A percentile compares a stretch with the other conserved stretches of the same genome.
Conservation (phyloP, 2,329 filamentous ascomycete species). For the Trichoderma sp. region DNA sequence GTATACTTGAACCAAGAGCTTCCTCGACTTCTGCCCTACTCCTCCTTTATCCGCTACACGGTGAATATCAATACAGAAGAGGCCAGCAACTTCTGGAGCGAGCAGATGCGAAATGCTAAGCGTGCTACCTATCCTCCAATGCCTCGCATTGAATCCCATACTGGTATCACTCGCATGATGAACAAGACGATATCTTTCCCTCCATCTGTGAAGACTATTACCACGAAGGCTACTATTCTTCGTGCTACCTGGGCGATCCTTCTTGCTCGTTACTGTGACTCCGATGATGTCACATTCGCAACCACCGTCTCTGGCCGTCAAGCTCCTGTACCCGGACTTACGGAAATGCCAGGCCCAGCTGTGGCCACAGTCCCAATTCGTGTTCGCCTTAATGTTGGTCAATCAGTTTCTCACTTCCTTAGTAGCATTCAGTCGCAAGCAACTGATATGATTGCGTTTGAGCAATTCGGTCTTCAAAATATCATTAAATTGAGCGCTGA, state of each 20-base stretch:
- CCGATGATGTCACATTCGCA: slow-evolving; percentile 25
- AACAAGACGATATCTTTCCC: slow-evolving; percentile 4
- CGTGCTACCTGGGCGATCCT: slow-evolving; percentile 25
- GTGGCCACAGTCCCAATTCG: slow-evolving; percentile 23
- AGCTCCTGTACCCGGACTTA: slow-evolving; percentile 18
- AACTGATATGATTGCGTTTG: slow-evolving; percentile 24
- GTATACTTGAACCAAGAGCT: neutral
- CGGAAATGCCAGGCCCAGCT: slow-evolving; percentile 21
- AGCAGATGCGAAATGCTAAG: slow-evolving; percentile 1
- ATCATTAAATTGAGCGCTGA: slow-evolving; percentile 6
- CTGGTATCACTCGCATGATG: neutral
- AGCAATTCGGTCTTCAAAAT: slow-evolving; percentile 25
- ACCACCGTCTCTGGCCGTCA: slow-evolving; percentile 25
- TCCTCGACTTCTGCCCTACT: slow-evolving; percentile 4
- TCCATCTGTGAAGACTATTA: neutral
- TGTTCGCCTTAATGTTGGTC: slow-evolving; percentile 13
- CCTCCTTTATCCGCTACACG: slow-evolving; percentile 20
- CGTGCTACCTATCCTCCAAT: slow-evolving; percentile 7
- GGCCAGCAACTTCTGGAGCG: neutral
- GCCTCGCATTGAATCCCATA: neutral
- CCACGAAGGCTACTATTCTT: slow-evolving; percentile 22
- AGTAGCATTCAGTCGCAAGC: slow-evolving; percentile 22
- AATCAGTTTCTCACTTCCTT: slow-evolving; percentile 15
- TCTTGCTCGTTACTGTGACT: slow-evolving; percentile 22
- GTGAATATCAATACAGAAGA: neutral